A percentile compares a stretch with the other conserved stretches of the same genome.
phyloP scores from a whole-genome alignment of 2,329 filamentous ascomycete species.

The Phialophora expanda region DNA sequence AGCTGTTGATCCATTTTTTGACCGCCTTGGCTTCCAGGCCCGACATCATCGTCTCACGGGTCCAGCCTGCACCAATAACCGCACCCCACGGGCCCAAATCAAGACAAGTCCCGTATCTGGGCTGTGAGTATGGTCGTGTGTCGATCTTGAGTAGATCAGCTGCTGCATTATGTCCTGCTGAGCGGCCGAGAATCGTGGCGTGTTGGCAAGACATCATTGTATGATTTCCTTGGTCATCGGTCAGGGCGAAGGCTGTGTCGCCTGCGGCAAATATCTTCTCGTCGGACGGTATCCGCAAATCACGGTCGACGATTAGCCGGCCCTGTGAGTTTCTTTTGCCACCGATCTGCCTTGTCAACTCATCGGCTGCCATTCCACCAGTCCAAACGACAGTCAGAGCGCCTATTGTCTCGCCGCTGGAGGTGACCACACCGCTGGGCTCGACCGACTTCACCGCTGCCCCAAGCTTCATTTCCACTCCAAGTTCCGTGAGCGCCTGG shows the following conservation, averaged over 20 bases:
- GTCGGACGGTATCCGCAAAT: constrained; percentile 41
- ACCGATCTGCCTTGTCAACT: constrained; percentile 45
- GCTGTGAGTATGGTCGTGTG: constrained; percentile 42
- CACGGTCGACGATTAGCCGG: constrained; percentile 42
- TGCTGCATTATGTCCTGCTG: constrained; percentile 46
- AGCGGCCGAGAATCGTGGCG: constrained; percentile 46
- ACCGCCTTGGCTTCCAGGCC: constrained; percentile 44
- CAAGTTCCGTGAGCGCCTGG: constrained; percentile 42
- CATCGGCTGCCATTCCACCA: constrained; percentile 45
- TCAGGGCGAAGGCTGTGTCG: constrained; percentile 42
- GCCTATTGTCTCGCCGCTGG: constrained; percentile 45
- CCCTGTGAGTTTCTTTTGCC: constrained; percentile 41
- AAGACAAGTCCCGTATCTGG: constrained; percentile 44
- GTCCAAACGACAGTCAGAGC: constrained; percentile 48
- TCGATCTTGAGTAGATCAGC: constrained; percentile 44
- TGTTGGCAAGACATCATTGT: constrained; percentile 52
- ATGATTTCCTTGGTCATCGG: constrained; percentile 40
- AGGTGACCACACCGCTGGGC: constrained; percentile 38
- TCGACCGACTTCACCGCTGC: constrained; percentile 41
- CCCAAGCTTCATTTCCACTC: constrained; percentile 44
- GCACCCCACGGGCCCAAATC: constrained; percentile 47
- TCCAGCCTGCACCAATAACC: constrained; percentile 44
- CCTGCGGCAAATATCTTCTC: constrained; percentile 45
- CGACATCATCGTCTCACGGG: constrained; percentile 40
- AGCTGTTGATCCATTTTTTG: constrained; percentile 46